Base-by-base conservation (phyloP, 495 filamentous ascomycete species). In the Wilcoxina mikolae region DNA sequence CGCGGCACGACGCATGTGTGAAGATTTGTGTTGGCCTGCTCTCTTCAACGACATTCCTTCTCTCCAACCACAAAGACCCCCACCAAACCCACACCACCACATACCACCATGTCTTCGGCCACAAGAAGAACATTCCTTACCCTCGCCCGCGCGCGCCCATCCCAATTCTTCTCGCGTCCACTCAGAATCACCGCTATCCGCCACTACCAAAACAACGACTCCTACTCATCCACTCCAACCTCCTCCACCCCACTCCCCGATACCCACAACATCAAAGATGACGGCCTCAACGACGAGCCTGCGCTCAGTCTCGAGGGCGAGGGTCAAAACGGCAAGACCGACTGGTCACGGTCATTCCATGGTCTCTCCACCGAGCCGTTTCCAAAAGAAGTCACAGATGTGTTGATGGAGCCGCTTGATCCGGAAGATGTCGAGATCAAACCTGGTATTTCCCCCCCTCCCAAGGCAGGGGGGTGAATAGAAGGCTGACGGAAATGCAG, bases 321-420 rank as follows among this genome's bases (percentile, higher is more conserved):
- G n/a, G n/a, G n/a, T n/a, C n/a, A n/a, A 2, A 12, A 54, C 74
- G 54, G 60, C 23, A 72, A 68, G 20, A 82, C 95, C 51, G 88
- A 98, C 75, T 98, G 91, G 91, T 81, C 86, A 23, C 83, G 80
- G 18, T 95, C 89, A 0, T 98, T 83, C 75, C 84, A 94, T 68
- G 91, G 91, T 1, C 77, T 96, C 24, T 84, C 82, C 15, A 74
- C 77, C 0, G 72, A 75, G 33, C 76, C 88, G 0, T 96, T 98
- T 70, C 69, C 78, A 25, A 74, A 82, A 50, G 88, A 95, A 73
- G 74, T 79, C 12, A 75, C 81, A 3, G 76, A 82, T 26, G 71
- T 88, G 3, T 70, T 98, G 46, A 75, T 87, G 54, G 75, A 77
- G 26, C 78, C 78, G 22, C 71, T 88, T 9, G 69, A 78, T 31